Percentiles rank a stretch among this genome's conserved stretches.
phyloP scores from a whole-genome alignment of 345 rosid genomes.

The Camelina laxa region DNA sequence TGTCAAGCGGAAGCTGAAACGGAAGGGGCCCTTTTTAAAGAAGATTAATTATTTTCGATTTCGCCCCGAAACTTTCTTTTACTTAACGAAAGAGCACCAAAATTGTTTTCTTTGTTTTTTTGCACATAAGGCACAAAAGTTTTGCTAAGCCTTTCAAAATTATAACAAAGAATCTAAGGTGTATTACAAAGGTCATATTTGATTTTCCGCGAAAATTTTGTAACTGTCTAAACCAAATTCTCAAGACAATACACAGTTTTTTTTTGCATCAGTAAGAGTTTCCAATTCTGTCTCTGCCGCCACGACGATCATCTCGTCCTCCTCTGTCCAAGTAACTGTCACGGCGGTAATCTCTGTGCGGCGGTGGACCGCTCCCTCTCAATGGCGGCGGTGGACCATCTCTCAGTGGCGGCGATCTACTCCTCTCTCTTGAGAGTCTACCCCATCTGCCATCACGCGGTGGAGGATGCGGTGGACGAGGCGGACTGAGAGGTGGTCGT shows the following conservation, averaged over 20 bases:
- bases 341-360: constrained; percentile 57
- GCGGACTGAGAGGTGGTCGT: constrained; percentile 54
- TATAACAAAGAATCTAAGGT: constrained; percentile 36
- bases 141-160: constrained; percentile 27
- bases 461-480: constrained; percentile 46
- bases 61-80: neutral
- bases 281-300: constrained; percentile 56
- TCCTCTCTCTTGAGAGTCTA: constrained; percentile 70
- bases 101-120: neutral
- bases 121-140: constrained; percentile 2
- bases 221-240: constrained; percentile 29
- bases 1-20: constrained; percentile 5
- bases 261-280: constrained; percentile 42
- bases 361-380: constrained; percentile 64
- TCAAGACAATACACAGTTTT: constrained; percentile 25
- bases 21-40: neutral
- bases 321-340: constrained; percentile 62
- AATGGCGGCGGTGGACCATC: constrained; percentile 60
- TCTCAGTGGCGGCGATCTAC: constrained; percentile 71
- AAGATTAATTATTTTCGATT: neutral
- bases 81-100: constrained; percentile 2
- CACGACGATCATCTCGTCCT: constrained; percentile 60
- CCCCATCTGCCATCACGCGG: constrained; percentile 68
- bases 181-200: constrained; percentile 22
- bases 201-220: neutral